Base-by-base conservation (phyloP, 805 yeast species). In the Nakazawaea pomicola region DNA sequence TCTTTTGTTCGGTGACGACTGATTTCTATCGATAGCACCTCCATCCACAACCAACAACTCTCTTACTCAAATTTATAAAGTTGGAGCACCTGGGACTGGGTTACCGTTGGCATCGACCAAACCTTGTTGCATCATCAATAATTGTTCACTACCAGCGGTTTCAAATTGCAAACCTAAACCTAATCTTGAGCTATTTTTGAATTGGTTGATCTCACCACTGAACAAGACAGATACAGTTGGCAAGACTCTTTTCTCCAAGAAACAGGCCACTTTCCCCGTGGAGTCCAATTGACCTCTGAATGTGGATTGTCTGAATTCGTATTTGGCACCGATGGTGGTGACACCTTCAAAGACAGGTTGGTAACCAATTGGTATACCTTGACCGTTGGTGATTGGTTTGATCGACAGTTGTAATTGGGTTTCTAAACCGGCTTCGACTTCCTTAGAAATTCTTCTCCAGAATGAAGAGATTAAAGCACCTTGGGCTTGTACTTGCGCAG, bases 131-230 rank as follows among this genome's bases (percentile, higher is more conserved):
- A 83, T 80, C 82, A 85, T 75, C 74, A 86, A 80, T 54, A 88
- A 76, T 70, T 87, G 93, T 70, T 90, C 95, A 57, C 85, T 80
- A 60, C 97, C 97, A 44, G 93, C 91, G 50, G 93, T 81, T 73
- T 93, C 98, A 51, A 93, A 82, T 72, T 91, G 96, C 55, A 93
- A 73, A 64, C 97, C 98, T 54, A 90, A 77, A 60, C 99, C 99
- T 51, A 91, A 68, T 64, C 80, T 83, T 49, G 90, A 81, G 47
- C 88, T 69, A 58, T 73, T 73, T 31, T 45, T 45, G 57, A 69
- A 64, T 61, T 87, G 95, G 65, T 87, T 95, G 50, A 87, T 77
- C 70, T 87, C 96, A 57, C 95, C 93, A 49, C 84, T 76, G 72
- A 93, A 89, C 57, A 88, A 69, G 43, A 93, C 73, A 23, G 95